phyloP scores from a whole-genome alignment of 257 asterid genomes.

The Echium plantagineum region DNA sequence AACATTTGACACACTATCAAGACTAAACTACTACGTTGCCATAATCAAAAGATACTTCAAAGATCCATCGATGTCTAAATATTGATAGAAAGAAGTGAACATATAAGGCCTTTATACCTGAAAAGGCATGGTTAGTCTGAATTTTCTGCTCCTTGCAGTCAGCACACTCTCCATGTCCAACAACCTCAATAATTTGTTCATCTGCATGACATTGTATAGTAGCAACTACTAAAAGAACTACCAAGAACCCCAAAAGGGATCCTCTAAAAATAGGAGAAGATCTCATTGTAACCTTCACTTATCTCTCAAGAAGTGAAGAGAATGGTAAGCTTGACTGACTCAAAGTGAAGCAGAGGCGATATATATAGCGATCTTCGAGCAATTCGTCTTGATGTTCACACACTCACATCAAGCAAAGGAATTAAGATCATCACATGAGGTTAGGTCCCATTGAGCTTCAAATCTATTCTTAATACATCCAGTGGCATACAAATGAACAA shows the following conservation, averaged over 20 bases:
- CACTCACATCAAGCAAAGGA: constrained; percentile 30
- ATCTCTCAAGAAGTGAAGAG: neutral
- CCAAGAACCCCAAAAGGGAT: constrained; percentile 18
- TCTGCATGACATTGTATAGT: constrained; percentile 20
- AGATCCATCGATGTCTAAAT: too few species aligned
- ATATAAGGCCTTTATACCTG: constrained; percentile 17
- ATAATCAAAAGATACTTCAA: too few species aligned
- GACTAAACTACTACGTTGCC: too few species aligned
- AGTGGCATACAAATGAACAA: constrained; percentile 25
- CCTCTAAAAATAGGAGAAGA: constrained; percentile 13
- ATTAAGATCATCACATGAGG: constrained; percentile 67
- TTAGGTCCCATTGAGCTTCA: constrained; percentile 47
- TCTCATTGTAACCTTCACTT: constrained; percentile 15
- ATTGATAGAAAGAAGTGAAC: too few species aligned
- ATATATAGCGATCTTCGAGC: constrained; percentile 10
- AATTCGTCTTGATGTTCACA: constrained; percentile 12
- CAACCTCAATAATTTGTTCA: constrained; percentile 23
- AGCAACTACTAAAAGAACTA: constrained; percentile 9
- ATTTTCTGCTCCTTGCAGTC: constrained; percentile 35
- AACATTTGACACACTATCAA: too few species aligned
- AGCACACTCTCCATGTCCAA: constrained; percentile 41
- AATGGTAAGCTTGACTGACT: neutral
- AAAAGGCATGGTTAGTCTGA: constrained; percentile 26
- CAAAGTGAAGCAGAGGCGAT: neutral
- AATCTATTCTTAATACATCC: constrained; percentile 17